Base-by-base conservation (phyloP, 2,329 filamentous ascomycete genomes). In the Colletotrichum higginsianum region DNA sequence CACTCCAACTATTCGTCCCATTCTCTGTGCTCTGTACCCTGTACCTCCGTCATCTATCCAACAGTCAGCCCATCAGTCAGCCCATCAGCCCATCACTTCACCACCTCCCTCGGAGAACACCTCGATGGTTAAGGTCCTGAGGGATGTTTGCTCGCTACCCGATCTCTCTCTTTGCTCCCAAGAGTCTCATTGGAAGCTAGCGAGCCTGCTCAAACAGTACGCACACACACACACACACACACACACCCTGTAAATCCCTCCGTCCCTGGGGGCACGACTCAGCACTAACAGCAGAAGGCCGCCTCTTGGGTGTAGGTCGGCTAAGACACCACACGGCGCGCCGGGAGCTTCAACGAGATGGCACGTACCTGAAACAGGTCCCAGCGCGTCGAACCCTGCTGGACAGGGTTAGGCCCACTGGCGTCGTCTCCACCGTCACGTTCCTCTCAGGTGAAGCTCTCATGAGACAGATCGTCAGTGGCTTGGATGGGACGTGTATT, bases 111-210 rank as follows among this genome's bases (percentile, higher is more conserved):
- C 8, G 2, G 12, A 15, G 44, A 18, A 3, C 53, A 38, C 30
- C 61, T 52, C 47, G 23, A 52, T 46, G 23, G 38, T 16, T 38
- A 16, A 21, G n/a, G 53, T 57, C 30, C 30, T 2, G 30, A 35
- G 35, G 35, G 12, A 42, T 52, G 38, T n/a, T 35, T 16, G 38
- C 61, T 66, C 13, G 30, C 35, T 13, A 15, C 12, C 13, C 8
- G 30, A 3, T 38, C 35, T 38, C 35, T 38, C 9, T 38, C 35
- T 11, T 11, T 8, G 35, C 35, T 8, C 2, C 9, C 8, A 13
- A n/a, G 44, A 16, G 52, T 11, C 16, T 62, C 57, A 58, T 62
- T 71, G 68, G 65, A 9, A 42, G 52, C 12, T 21, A n/a, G 49
- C 12, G 38, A n/a, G 49, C 21, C 7, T 49, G 57, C 61, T 35